These are phyloP conservation scores for Sergeia podlipaevii DNA, from an alignment of 208 protist genomes.

Conservation along the genomic window DNA sequence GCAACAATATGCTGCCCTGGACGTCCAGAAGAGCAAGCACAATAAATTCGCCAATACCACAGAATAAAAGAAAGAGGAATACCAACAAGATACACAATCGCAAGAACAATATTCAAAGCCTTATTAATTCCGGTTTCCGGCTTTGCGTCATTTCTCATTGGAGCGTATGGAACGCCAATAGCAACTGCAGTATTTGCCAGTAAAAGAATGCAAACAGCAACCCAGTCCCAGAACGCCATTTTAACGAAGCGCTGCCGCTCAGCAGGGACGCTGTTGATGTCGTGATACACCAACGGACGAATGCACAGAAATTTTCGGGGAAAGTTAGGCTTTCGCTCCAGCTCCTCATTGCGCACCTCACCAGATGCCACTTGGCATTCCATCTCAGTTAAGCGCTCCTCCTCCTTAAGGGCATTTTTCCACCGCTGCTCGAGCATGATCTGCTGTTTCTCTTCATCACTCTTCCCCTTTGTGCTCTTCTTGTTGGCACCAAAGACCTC, in stretches of 20 bases:
- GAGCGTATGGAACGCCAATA: constrained; percentile 35
- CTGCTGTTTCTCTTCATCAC: constrained; percentile 35
- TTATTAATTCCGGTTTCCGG: constrained; percentile 23
- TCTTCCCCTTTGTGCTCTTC: constrained; percentile 39
- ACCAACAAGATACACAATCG: constrained; percentile 51
- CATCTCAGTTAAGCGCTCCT: constrained; percentile 56
- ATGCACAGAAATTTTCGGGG: constrained; percentile 73
- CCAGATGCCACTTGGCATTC: constrained; percentile 22
- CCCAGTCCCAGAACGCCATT: constrained; percentile 65
- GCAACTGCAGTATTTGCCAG: constrained; percentile 44
- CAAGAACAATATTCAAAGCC: constrained; percentile 31
- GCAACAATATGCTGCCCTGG: constrained; percentile 45
- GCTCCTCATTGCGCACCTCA: constrained; percentile 9
- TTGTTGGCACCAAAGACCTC: constrained; percentile 34
- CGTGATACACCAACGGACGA: constrained; percentile 63
- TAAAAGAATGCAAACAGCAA: constrained; percentile 50
- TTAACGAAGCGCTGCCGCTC: constrained; percentile 38
- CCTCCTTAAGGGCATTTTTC: constrained; percentile 57
- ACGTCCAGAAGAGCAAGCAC: constrained; percentile 36
- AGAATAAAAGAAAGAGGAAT: constrained; percentile 61
- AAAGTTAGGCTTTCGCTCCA: constrained; percentile 50
- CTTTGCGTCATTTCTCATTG: background rate
- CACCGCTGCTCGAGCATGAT: constrained; percentile 50
- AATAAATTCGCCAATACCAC: constrained; percentile 70
- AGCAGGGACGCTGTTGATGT: constrained; percentile 34